Percentiles rank a stretch among this genome's conserved stretches.
phyloP scores from a whole-genome alignment of 768 basidiomycete genomes.

The Auriculariales sp. region DNA sequence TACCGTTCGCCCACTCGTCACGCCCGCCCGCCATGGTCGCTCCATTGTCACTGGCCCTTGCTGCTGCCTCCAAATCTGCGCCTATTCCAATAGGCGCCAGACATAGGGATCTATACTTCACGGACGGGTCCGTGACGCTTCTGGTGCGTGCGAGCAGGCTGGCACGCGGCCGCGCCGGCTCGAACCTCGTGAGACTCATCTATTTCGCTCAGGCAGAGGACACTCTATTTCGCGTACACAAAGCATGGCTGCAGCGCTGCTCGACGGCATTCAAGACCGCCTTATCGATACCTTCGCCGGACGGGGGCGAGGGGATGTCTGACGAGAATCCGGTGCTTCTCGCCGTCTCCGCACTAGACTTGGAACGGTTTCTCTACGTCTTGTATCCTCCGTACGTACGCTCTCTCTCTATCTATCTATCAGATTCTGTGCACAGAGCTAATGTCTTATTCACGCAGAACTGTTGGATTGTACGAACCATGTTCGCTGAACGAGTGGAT shows the following conservation, averaged over 20 bases:
- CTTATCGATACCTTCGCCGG: slow-evolving; percentile 11
- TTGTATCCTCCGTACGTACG: slow-evolving; percentile 45
- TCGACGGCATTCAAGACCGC: slow-evolving; percentile 11
- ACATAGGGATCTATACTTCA: too few relatives aligned
- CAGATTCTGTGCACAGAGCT: not conserved
- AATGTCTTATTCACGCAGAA: slow-evolving; percentile 6
- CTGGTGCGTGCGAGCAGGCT: too few relatives aligned
- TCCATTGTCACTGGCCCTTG: too few relatives aligned
- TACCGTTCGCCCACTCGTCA: too few relatives aligned
- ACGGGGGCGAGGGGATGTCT: slow-evolving; percentile 12
- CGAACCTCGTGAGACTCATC: too few relatives aligned
- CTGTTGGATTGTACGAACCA: slow-evolving; percentile 15
- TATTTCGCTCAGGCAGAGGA: slow-evolving; percentile 6
- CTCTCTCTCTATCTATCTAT: not conserved
- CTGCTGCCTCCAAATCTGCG: too few relatives aligned
- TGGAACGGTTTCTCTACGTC: slow-evolving; percentile 42
- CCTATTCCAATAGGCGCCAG: too few relatives aligned
- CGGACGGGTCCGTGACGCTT: too few relatives aligned
- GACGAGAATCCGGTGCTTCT: slow-evolving; percentile 20
- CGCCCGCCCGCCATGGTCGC: too few relatives aligned
- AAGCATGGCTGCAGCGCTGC: slow-evolving; percentile 4
- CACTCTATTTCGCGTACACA: slow-evolving; percentile 6
- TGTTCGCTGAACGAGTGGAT: slow-evolving; percentile 29
- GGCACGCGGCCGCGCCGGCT: too few relatives aligned
- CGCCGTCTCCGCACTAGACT: slow-evolving; percentile 29